A percentile compares a stretch with the other conserved stretches of the same genome.
These are phyloP conservation scores for Curvularia lunata DNA, from an alignment of 2,329 filamentous ascomycete species.

Conservation along the genomic window DNA sequence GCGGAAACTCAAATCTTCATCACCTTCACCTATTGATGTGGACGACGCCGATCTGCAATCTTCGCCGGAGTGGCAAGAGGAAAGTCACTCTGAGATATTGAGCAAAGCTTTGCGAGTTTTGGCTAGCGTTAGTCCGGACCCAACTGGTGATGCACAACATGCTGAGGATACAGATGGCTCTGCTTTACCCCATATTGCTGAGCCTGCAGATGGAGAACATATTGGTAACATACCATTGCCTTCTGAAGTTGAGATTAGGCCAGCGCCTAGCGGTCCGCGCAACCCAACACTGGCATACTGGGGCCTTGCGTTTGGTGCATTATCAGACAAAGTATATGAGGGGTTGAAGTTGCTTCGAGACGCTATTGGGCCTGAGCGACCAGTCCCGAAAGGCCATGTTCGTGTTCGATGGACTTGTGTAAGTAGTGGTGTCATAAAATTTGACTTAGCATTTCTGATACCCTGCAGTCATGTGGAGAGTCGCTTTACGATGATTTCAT, in stretches of 20 bases:
- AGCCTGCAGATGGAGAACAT: slow-evolving; percentile 16
- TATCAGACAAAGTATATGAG: slow-evolving; percentile 29
- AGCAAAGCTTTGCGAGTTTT: slow-evolving; percentile 29
- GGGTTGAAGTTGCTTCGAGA: slow-evolving; percentile 29
- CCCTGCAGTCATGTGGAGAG: slow-evolving; percentile 39
- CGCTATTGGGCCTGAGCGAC: slow-evolving; percentile 40
- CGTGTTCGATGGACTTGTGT: slow-evolving; percentile 48
- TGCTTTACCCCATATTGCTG: slow-evolving; percentile 24
- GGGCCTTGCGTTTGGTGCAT: slow-evolving; percentile 30
- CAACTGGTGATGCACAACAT: neutral
- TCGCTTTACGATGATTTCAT: slow-evolving; percentile 50
- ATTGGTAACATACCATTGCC: slow-evolving; percentile 33
- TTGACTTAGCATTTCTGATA: slow-evolving; percentile 4
- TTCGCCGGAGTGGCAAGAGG: slow-evolving; percentile 30
- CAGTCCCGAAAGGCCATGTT: slow-evolving; percentile 37
- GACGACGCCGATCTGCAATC: slow-evolving; percentile 3
- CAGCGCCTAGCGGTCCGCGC: slow-evolving; percentile 11
- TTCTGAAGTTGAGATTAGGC: slow-evolving; percentile 30
- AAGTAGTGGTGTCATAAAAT: slow-evolving; percentile 9
- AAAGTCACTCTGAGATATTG: slow-evolving; percentile 24
- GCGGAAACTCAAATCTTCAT: slow-evolving; percentile 18
- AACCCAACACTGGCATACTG: slow-evolving; percentile 28
- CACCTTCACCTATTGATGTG: slow-evolving; percentile 18
- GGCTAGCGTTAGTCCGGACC: slow-evolving; percentile 4
- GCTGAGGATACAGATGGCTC: neutral